phyloP scores from a whole-genome alignment of 306 rosid species.

The Dalbergia cochinchinensis region DNA sequence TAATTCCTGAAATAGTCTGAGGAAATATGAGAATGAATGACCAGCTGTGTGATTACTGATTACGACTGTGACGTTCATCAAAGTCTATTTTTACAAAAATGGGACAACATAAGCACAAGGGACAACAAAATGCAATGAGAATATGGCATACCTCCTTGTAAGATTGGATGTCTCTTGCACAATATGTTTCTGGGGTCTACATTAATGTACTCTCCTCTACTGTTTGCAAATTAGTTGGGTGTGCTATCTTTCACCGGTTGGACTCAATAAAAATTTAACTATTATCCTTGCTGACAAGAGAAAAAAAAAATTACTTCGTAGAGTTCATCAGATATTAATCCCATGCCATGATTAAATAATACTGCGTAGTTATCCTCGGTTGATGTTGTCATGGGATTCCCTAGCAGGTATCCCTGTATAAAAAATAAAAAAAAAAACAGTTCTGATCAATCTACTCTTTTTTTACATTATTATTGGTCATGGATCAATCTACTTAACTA shows the following conservation, averaged over 20 bases:
- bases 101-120: background rate
- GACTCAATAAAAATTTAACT: no score
- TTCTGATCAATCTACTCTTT: background rate
- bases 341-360: constrained; percentile 62
- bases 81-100: background rate
- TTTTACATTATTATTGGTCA: no score
- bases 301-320: constrained; percentile 46
- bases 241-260: no score
- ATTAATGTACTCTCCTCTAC: constrained; percentile 47
- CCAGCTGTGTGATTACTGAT: background rate
- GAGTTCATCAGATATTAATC: constrained; percentile 67
- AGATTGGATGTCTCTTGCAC: constrained; percentile 35
- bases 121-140: background rate
- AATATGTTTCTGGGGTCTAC: constrained; percentile 41
- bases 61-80: background rate
- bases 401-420: constrained; percentile 62
- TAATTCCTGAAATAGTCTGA: constrained; percentile 52
- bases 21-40: background rate
- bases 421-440: no score
- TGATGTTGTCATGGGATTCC: constrained; percentile 49
- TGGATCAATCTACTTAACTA: no score
- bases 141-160: constrained; percentile 24
- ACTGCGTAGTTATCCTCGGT: background rate
- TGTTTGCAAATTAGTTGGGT: background rate
- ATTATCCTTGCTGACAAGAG: no score